Evolutionary conservation across 306 rosid species (phyloP).

Genomic region (Cucurbita pepo): DNA sequence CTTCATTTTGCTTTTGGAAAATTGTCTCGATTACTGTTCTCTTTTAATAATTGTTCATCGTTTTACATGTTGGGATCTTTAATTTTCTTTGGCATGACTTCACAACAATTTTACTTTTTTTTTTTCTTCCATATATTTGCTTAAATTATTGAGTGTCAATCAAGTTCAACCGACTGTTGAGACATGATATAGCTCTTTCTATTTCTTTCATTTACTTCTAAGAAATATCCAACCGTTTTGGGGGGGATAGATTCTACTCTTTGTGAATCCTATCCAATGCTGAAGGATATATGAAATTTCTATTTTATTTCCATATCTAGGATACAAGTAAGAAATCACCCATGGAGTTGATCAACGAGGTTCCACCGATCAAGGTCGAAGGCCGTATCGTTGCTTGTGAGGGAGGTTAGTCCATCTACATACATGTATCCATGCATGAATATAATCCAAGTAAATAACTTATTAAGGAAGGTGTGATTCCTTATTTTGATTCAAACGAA

Average conservation of each 20-base stretch:
- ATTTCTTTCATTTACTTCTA: neutral
- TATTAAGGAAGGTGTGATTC: neutral
- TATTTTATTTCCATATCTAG: slow-evolving; percentile 23
- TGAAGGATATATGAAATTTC: neutral
- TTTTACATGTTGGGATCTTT: neutral
- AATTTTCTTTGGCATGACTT: neutral
- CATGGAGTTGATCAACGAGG: slow-evolving; percentile 94
- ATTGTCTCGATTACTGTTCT: neutral
- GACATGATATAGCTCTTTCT: neutral
- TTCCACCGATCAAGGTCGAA: slow-evolving; percentile 86
- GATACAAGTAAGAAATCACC: slow-evolving; percentile 89
- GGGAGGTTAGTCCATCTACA: slow-evolving; percentile 45
- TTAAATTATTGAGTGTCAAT: neutral
- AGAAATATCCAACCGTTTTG: neutral
- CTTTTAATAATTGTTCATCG: neutral
- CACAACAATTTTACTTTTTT: neutral
- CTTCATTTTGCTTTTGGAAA: neutral
- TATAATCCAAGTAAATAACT: neutral
- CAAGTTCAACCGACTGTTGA: neutral
- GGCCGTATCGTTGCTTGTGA: slow-evolving; percentile 94
- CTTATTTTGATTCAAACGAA: neutral
- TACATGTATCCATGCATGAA: neutral
- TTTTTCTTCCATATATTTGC: neutral
- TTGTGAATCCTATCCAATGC: neutral
- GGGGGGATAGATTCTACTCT: neutral